These are phyloP conservation scores for Aspergillus sp. DNA, from an alignment of 2,329 filamentous ascomycete species.

Conservation along the genomic window DNA sequence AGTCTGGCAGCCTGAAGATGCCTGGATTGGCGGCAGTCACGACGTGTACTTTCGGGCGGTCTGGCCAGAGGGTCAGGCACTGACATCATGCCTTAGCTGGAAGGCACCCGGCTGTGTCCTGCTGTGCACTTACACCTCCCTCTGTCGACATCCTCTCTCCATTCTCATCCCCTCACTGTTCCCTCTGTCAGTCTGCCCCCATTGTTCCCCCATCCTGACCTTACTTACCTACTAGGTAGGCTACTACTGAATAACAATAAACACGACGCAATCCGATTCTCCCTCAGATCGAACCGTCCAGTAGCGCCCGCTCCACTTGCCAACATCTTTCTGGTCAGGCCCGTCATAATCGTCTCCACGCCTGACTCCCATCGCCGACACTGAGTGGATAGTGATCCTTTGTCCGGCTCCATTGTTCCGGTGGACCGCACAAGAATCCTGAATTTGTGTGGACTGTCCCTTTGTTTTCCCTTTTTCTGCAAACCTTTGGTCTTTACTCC, in stretches of 20 bases:
- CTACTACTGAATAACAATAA: too few relatives aligned
- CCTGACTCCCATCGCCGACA: background rate
- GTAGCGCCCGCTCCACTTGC: slow-evolving; percentile 1
- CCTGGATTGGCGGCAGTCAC: slow-evolving; percentile 1
- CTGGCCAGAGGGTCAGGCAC: background rate
- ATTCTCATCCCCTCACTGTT: too few relatives aligned
- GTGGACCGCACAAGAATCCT: background rate
- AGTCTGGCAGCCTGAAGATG: background rate
- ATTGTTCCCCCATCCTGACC: too few relatives aligned
- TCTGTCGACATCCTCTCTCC: background rate
- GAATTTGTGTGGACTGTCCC: background rate
- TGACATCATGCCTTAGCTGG: background rate
- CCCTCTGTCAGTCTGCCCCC: too few relatives aligned
- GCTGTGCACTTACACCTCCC: background rate
- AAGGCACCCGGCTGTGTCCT: too few relatives aligned
- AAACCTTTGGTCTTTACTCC: background rate
- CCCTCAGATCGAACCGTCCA: too few relatives aligned
- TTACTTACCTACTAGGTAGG: too few relatives aligned
- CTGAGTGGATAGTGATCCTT: background rate
- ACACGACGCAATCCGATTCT: too few relatives aligned
- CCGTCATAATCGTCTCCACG: slow-evolving; percentile 6
- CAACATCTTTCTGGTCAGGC: slow-evolving; percentile 5
- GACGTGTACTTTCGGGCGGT: slow-evolving; percentile 4
- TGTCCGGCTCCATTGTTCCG: background rate
- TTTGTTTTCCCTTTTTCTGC: background rate